These are phyloP conservation scores for Picea mariana DNA, from an alignment of 83 land plant genomes.

Conservation along the genomic window DNA sequence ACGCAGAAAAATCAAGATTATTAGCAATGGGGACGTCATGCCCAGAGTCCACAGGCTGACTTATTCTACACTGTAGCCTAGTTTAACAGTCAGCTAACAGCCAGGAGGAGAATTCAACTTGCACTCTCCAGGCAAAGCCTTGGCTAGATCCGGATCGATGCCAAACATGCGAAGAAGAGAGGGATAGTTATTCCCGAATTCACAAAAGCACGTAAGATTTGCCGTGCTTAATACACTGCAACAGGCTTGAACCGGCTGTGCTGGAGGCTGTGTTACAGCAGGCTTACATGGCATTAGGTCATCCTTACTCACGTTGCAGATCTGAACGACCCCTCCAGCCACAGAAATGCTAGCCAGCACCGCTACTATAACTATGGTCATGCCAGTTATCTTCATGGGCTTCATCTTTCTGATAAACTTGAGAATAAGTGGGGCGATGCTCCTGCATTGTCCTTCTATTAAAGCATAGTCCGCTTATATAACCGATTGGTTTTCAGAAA, in stretches of 20 bases:
- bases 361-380: not conserved
- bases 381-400: not conserved
- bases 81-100: not conserved
- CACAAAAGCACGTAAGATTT: conserved; percentile 15
- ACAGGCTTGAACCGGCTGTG: not conserved
- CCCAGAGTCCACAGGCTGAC: too few species aligned
- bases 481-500: not conserved
- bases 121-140: conserved; percentile 7
- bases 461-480: not conserved
- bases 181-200: conserved; percentile 1
- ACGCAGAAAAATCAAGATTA: too few species aligned
- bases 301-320: not conserved
- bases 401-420: not conserved
- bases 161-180: not conserved
- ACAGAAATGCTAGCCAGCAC: not conserved
- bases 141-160: conserved; percentile 4
- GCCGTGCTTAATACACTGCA: not conserved
- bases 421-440: not conserved
- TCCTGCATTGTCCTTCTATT: not conserved
- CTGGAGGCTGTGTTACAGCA: conserved; percentile 8
- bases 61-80: too few species aligned
- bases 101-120: not conserved
- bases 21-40: too few species aligned
- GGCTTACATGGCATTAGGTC: conserved; percentile 3
- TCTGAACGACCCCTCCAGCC: not conserved